Evolutionary conservation across 1,284 basidiomycete species (phyloP), one percentile per base, ranked within the genome.

Genomic region (Flammula alnicola): DNA sequence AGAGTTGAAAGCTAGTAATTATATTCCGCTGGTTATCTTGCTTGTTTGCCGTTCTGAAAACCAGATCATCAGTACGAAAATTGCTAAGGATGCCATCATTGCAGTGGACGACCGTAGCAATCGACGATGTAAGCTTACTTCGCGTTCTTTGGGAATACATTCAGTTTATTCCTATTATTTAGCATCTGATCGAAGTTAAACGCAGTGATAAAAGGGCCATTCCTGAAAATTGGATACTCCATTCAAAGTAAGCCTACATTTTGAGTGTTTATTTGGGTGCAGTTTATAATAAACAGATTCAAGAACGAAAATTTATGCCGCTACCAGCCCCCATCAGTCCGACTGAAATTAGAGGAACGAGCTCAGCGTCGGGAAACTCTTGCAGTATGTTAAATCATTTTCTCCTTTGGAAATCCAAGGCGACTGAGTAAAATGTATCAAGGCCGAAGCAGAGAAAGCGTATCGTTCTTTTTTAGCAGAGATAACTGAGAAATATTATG

Each of bases 161-260:
- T 16, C 11, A 10, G 12, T 23, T 27, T 23, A 20, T 27, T 16
- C 40, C 31, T 1, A 30, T 54, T 42, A 39, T 25, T 2, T 55
- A 93, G 89, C 91, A 82, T 63, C 71, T 94, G 1, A 74, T 95
- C 10, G 90, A 95, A 67, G 74, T 97, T 12, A 84, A 86, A 42
- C 85, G 83, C 42, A 76, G 76, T 5, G 91, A 93, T 38, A 84
- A 86, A 10, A 80, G 81, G 54, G 79, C 79, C 8, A 83, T 93
- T 3, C 96, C 96, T 0, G 78, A 80, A 5, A 79, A 81, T 49
- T 99, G 95, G 95, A 73, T 83, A 38, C 74, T 90, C 30, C 76
- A 95, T 41, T 91, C 85, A 29, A 84, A 82, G 90, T 91, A 60
- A 10, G 41, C 48, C 7, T 12, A 19, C 40, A 12, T 25, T 22